Percentiles rank a stretch among this genome's conserved stretches.
Conservation (phyloP, 371 early-diverging fungal genomes). For the Mycotypha africana region DNA sequence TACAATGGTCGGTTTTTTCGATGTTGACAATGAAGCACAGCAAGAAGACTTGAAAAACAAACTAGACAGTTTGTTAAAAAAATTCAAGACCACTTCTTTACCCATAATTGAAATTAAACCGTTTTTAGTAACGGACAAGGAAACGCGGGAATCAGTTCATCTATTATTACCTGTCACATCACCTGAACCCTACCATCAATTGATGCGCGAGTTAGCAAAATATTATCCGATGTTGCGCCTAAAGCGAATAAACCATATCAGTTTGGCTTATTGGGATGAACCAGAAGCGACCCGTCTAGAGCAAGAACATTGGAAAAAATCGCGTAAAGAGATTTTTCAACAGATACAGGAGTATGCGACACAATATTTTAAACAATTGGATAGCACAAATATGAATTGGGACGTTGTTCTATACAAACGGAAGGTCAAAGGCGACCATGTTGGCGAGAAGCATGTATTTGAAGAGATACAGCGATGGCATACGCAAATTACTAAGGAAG, state of each 20-base stretch:
- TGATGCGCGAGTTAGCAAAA: constrained; percentile 7
- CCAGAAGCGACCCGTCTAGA: constrained; percentile 18
- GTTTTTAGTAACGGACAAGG: constrained; percentile 1
- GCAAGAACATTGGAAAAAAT: background rate
- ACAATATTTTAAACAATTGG: too few species aligned
- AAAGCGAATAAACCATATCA: constrained; percentile 33
- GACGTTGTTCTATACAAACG: constrained; percentile 29
- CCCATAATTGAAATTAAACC: background rate
- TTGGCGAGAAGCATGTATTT: constrained; percentile 23
- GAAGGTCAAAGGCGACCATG: constrained; percentile 7
- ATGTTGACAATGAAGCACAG: constrained; percentile 2
- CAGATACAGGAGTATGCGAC: constrained; percentile 11
- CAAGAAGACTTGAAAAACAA: background rate
- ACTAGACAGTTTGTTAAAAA: constrained; percentile 1
- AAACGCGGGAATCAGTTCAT: constrained; percentile 12
- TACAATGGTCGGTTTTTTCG: constrained; percentile 33
- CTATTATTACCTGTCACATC: constrained; percentile 21
- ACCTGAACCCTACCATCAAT: constrained; percentile 5
- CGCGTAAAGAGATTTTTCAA: constrained; percentile 10
- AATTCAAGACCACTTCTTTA: background rate
- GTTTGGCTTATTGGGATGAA: constrained; percentile 40
- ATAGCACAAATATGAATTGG: too few species aligned
- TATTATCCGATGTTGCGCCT: constrained; percentile 11
- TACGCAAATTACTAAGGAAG: too few species aligned
- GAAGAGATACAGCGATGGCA: constrained; percentile 15